phyloP scores from a whole-genome alignment of 225 moss, liverwort and hornwort species.

The Pseudoscleropodium purum region DNA sequence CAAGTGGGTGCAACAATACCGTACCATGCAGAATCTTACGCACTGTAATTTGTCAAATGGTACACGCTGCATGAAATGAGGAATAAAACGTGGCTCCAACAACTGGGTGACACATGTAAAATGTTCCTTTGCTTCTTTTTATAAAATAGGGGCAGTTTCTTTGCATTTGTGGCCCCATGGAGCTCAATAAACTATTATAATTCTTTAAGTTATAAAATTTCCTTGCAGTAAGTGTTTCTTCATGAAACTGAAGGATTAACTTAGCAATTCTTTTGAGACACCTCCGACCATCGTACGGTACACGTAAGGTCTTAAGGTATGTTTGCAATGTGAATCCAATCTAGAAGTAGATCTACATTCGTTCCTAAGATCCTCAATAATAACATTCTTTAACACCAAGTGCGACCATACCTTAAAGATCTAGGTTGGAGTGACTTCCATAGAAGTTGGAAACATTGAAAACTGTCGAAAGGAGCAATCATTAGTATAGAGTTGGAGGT shows the following conservation, averaged over 20 bases:
- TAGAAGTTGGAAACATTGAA: background rate
- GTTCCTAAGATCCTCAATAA: too few relatives aligned
- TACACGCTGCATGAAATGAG: background rate
- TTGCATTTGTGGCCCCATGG: background rate
- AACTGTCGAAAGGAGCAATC: background rate
- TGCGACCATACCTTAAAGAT: too few relatives aligned
- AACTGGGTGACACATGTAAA: background rate
- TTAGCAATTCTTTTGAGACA: background rate
- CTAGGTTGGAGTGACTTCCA: background rate
- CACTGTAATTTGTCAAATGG: background rate
- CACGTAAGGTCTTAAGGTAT: too few relatives aligned
- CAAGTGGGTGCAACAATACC: background rate
- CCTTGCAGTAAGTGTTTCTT: background rate
- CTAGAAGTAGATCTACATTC: too few relatives aligned
- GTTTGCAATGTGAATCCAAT: too few relatives aligned
- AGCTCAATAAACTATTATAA: background rate
- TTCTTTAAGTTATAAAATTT: background rate
- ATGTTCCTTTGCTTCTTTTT: background rate
- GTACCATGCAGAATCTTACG: background rate
- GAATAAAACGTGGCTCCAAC: background rate
- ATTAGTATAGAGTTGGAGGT: background rate
- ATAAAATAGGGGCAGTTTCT: background rate
- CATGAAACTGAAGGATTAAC: too few relatives aligned
- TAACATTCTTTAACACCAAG: too few relatives aligned
- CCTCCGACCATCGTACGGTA: too few relatives aligned